Evolutionary conservation across 2,329 filamentous ascomycete species (phyloP), one percentile per base, ranked within the genome.

Genomic region (Pestalotiopsis sp.): DNA sequence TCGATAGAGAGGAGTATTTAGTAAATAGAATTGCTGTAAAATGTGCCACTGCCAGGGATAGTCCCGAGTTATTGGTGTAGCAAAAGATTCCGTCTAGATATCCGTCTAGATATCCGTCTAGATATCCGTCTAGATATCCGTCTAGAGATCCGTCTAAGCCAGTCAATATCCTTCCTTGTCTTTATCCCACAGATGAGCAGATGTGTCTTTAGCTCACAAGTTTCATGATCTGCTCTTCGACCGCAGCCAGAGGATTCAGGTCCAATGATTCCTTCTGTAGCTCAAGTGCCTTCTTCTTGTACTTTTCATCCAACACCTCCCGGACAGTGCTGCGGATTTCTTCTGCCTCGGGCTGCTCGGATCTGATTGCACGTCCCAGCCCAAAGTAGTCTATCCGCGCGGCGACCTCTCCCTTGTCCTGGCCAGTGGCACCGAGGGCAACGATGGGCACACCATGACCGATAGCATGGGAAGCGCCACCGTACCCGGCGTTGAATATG

Each of bases 381-480:
- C 56, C 56, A 48, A 38, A 56, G 11, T 35, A 62, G 5, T 61
- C 56, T 30, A 56, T 66, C 17, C 56, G 38, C 1, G 56, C 58
- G 7, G 24, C 30, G 24, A 62, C 58, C 30, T 66, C 56, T 2
- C 76, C 10, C 65, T 66, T 62, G 30, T 62, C 65, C 64, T 71
- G 48, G 9, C 64, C 30, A n/a, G 66, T 60, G 10, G 58, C 55
- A 11, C 67, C 68, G 11, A 68, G 58, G 10, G 66, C 26, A 20
- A 70, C 67, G 13, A 70, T 48, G 2, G 70, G 70, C 10, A 68
- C 67, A 13, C 69, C 69, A 40, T 67, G 44, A 13, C 55, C 52
- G 20, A 63, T 63, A 7, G 56, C 69, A 48, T 70, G 70, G 17
- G 97, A n/a, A 22, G 67, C 68, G 14, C 40, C 64, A 30, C 70